Base-by-base conservation (phyloP, 495 filamentous ascomycete genomes). In the Annulohypoxylon maeteangense region DNA sequence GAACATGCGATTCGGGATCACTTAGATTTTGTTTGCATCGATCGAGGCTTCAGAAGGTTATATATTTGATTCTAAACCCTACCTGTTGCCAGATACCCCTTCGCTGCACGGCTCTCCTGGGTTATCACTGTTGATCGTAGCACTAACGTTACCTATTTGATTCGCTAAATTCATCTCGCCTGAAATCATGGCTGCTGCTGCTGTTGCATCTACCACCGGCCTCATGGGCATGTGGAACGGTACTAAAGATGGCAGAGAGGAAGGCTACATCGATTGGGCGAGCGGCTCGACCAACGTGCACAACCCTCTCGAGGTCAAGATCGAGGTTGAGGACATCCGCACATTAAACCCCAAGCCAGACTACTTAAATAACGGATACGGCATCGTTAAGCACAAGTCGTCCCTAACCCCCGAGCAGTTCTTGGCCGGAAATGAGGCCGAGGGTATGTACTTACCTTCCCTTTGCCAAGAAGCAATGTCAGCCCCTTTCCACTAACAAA, bases 181-280 rank as follows among this genome's bases (percentile, higher is more conserved):
- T 16, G 36, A 5, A 44, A 71, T 36, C 10, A 76, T 76, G 74
- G 74, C 74, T 71, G 66, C 70, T 62, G 67, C 70, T 59, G 67
- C 67, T 59, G 74, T 76, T 48, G 70, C 64, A 3, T 67, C 71
- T 61, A 76, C 74, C 48, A 68, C 71, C 50, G 74, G 74, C 67
- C 51, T 70, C 40, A 74, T 76, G 65, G 74, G 74, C 74, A 76
- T 76, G 74, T 76, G 74, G 74, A 71, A 71, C 27, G 71, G 74
- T 10, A 76, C 74, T 36, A 71, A 71, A 40, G 74, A 76, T 29
- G 71, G 74, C 32, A 64, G 40, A 14, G 51, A 32, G 11, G 71
- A 74, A 8, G 74, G 74, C 4, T 74, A 63, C 58, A 70, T 76
- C 18, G 74, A 76, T 62, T 76, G 71, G 71, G 64, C 64, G 10